phyloP scores from a whole-genome alignment of 139 green algal species.

The Spirogloea muscicola region DNA sequence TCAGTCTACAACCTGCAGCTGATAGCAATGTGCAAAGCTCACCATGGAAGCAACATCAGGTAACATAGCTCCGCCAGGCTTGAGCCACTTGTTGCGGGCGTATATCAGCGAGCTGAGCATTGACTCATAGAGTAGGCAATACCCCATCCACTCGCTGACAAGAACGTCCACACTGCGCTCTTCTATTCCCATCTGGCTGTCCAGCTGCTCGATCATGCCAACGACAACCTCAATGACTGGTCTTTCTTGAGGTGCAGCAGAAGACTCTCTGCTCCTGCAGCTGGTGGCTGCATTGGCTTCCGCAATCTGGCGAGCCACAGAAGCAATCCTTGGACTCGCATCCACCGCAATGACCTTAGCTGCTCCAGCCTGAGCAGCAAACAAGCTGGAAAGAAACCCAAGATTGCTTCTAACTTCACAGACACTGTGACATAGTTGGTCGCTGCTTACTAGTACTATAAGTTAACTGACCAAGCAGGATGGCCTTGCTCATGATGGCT shows the following conservation, averaged over 20 bases:
- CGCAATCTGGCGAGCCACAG: conserved; percentile 39
- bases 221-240: not conserved
- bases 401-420: too few species aligned
- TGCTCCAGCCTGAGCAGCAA: conserved; percentile 79
- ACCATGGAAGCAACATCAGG: conserved; percentile 76
- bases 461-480: too few species aligned
- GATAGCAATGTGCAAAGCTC: too few species aligned
- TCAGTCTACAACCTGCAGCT: too few species aligned
- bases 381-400: conserved; percentile 80
- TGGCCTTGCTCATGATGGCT: too few species aligned
- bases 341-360: conserved; percentile 60
- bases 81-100: conserved; percentile 68
- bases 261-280: too few species aligned
- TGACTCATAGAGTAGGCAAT: conserved; percentile 93
- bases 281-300: too few species aligned
- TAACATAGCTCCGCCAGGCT: conserved; percentile 81
- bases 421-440: too few species aligned
- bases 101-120: conserved; percentile 87
- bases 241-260: too few species aligned
- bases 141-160: conserved; percentile 97
- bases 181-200: conserved; percentile 13
- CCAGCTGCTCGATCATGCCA: not conserved
- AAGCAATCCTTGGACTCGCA: conserved; percentile 33
- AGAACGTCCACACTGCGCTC: conserved; percentile 55
- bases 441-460: too few species aligned